These are phyloP conservation scores for Bothriochloa decipiens DNA, from an alignment of 176 grass and related monocot species.

Conservation along the genomic window DNA sequence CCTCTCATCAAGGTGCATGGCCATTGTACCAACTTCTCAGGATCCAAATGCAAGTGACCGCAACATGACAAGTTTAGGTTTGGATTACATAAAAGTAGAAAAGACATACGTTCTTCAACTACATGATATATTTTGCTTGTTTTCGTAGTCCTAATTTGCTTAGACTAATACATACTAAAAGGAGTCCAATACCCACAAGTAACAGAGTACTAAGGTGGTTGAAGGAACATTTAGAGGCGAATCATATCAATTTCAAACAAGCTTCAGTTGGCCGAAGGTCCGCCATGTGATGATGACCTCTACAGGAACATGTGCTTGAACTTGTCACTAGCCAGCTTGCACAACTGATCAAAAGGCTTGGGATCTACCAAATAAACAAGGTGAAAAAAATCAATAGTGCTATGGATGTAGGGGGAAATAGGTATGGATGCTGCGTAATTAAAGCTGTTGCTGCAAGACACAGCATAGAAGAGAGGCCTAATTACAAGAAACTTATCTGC, in stretches of 20 bases:
- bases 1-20: conserved; percentile 22
- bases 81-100: conserved; percentile 46
- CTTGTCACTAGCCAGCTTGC: conserved; percentile 73
- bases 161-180: conserved; percentile 31
- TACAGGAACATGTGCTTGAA: conserved; percentile 79
- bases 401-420: neutral
- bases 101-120: conserved; percentile 13
- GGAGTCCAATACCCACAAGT: neutral
- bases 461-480: neutral
- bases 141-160: conserved; percentile 23
- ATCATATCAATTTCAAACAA: conserved; percentile 15
- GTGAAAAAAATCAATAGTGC: conserved; percentile 17
- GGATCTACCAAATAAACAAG: conserved; percentile 57
- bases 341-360: conserved; percentile 64
- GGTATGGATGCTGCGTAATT: neutral
- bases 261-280: conserved; percentile 25
- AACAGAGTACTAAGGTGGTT: neutral
- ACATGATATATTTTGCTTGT: conserved; percentile 2
- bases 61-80: conserved; percentile 37
- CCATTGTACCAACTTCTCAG: neutral
- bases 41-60: conserved; percentile 10
- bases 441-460: neutral
- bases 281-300: conserved; percentile 14
- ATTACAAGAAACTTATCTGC: conserved; percentile 16
- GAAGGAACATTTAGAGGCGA: neutral